These are phyloP conservation scores for Yamadazyma sp. DNA, from an alignment of 805 yeast genomes.

Conservation along the genomic window DNA sequence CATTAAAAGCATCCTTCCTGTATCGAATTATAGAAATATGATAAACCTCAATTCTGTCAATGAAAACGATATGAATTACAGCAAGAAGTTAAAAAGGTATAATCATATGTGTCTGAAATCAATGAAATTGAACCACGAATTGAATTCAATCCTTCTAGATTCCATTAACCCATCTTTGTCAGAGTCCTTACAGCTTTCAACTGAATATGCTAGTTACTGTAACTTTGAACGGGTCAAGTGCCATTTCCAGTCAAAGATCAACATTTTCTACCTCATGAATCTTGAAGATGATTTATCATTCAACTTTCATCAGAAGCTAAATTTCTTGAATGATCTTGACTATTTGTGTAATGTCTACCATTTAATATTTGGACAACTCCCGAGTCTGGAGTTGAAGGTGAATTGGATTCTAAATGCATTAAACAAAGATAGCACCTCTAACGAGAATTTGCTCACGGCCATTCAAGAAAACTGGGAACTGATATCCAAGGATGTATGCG, in stretches of 20 bases:
- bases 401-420: constrained; percentile 23
- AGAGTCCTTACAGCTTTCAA: neutral
- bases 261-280: constrained; percentile 18
- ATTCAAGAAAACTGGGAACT: constrained; percentile 20
- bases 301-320: constrained; percentile 11
- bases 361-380: constrained; percentile 17
- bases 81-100: constrained; percentile 7
- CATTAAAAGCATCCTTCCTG: constrained; percentile 9
- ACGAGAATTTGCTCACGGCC: constrained; percentile 10
- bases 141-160: constrained; percentile 10
- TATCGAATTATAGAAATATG: constrained; percentile 10
- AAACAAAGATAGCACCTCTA: constrained; percentile 9
- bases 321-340: constrained; percentile 20
- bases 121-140: constrained; percentile 5
- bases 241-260: constrained; percentile 19
- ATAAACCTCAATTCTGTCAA: constrained; percentile 11
- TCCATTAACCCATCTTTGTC: constrained; percentile 11
- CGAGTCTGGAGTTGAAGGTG: constrained; percentile 18
- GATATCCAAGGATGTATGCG: constrained; percentile 14
- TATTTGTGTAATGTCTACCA: constrained; percentile 17
- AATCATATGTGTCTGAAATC: neutral
- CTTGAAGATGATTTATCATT: constrained; percentile 17
- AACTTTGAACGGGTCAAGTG: constrained; percentile 21
- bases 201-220: constrained; percentile 6
- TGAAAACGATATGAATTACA: constrained; percentile 11